A percentile compares a stretch with the other conserved stretches of the same genome.
Evolutionary conservation across 176 grass and related monocot species (phyloP).

Genomic region (Phragmites australis): DNA sequence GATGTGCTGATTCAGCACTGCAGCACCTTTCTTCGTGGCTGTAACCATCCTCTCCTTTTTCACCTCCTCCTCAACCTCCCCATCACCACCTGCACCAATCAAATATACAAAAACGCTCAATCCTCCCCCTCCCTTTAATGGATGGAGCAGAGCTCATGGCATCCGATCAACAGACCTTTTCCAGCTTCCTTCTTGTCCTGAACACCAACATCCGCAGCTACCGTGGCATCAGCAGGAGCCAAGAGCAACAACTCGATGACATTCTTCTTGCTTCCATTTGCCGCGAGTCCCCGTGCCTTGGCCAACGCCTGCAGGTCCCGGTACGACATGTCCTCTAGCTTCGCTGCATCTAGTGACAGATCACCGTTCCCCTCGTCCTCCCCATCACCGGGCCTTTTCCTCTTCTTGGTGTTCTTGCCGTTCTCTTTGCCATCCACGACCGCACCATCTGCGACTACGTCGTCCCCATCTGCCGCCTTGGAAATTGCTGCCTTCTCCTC

Average conservation of each 20-base stretch:
- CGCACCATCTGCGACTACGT: neutral
- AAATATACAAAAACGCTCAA: conserved; percentile 1
- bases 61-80: conserved; percentile 45
- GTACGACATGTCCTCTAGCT: conserved; percentile 59
- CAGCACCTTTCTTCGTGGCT: conserved; percentile 78
- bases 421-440: conserved; percentile 21
- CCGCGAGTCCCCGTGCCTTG: conserved; percentile 44
- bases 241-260: conserved; percentile 54
- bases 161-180: conserved; percentile 23
- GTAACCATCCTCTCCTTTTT: conserved; percentile 80
- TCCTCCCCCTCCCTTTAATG: neutral
- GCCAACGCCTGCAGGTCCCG: conserved; percentile 64
- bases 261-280: conserved; percentile 64
- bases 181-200: conserved; percentile 27
- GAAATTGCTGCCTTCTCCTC: conserved; percentile 39
- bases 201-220: conserved; percentile 32
- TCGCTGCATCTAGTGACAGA: conserved; percentile 26
- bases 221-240: conserved; percentile 16
- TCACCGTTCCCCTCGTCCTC: conserved; percentile 17
- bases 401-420: conserved; percentile 18
- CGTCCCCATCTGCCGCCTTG: neutral
- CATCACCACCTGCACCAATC: conserved; percentile 38
- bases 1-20: conserved; percentile 74
- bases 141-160: neutral
- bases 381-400: conserved; percentile 1